Evolutionary conservation across 768 basidiomycete genomes (phyloP), one percentile per base, ranked within the genome.

Genomic region (Auricularia cornea): DNA sequence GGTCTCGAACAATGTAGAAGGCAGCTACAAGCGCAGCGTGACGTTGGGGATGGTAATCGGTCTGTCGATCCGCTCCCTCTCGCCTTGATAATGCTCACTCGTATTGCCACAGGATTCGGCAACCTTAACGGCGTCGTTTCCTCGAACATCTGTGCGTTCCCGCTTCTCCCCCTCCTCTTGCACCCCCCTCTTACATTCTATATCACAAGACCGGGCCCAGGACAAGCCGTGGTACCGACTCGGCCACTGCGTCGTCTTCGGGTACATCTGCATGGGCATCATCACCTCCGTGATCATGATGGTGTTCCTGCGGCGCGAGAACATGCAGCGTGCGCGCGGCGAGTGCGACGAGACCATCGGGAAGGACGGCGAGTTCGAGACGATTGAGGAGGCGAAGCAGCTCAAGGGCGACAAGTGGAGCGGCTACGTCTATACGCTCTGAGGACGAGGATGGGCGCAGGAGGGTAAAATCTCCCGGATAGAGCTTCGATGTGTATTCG

Each of bases 61-160:
- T 40, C 23, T 32, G 30, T 26, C 5, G 6, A 38, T 3, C 20
- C 79, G 82, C 68, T 82, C 83, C 84, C 85, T 63, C 67, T 83
- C 71, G 30, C 48, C 35, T 40, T 44, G 5, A 59, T 30, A 20
- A 11, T 38, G 64, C 70, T 44, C 59, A 57, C 8, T 41, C 20
- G 61, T 32, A 56, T 61, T 59, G 20, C 35, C 18, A 52, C 44
- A 32, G 48, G 23, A 12, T 62, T 31, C 72, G 88, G 87, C 8
- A 89, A 89, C 70, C 75, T 89, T 60, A 88, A 89, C 69, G 88
- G 88, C 23, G 87, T 86, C n/a, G 83, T 91, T 48, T 84, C 83
- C 69, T 88, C 87, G 20, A 89, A 90, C 68, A 82, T 91, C 38
- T 57, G 85, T 86, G 72, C 67, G 85, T 80, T 35, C 41, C 32